These are phyloP conservation scores for Fragilariopsis cylindrus DNA, from an alignment of 108 stramenopile genomes.

Conservation along the genomic window DNA sequence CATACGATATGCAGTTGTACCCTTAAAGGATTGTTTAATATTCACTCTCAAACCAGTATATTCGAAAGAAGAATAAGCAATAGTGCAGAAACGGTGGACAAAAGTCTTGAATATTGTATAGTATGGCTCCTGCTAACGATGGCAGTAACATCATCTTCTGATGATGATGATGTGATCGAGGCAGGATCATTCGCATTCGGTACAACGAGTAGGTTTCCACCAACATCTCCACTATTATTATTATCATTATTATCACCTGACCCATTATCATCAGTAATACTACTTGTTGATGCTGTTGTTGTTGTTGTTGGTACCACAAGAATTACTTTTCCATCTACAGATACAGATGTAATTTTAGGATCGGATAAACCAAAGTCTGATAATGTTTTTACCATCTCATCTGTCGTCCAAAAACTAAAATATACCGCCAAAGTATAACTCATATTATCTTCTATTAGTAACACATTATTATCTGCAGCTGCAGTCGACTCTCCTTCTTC, in stretches of 20 bases:
- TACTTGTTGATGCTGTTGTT: too few species aligned
- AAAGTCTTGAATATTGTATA: too few species aligned
- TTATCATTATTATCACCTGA: background rate
- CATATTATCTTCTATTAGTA: slow-evolving; percentile 6
- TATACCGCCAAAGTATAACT: slow-evolving; percentile 1
- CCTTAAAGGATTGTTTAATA: too few species aligned
- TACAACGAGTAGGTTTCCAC: background rate
- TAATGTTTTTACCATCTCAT: background rate
- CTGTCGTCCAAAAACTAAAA: slow-evolving; percentile 11
- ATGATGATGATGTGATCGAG: too few species aligned
- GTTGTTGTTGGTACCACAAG: background rate
- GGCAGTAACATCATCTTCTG: too few species aligned
- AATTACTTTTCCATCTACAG: background rate
- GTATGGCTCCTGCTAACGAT: too few species aligned
- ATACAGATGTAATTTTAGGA: background rate
- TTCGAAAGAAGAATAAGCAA: too few species aligned
- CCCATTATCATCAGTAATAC: too few species aligned
- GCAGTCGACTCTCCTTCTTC: background rate
- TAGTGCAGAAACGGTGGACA: too few species aligned
- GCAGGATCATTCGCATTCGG: background rate
- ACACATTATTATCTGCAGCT: background rate
- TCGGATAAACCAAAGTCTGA: slow-evolving; percentile 3
- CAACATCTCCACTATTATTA: background rate
- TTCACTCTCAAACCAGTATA: too few species aligned
- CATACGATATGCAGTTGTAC: too few species aligned